phyloP scores from a whole-genome alignment of 352 stramenopile genomes.

The Stephanocyclus meneghinianus region DNA sequence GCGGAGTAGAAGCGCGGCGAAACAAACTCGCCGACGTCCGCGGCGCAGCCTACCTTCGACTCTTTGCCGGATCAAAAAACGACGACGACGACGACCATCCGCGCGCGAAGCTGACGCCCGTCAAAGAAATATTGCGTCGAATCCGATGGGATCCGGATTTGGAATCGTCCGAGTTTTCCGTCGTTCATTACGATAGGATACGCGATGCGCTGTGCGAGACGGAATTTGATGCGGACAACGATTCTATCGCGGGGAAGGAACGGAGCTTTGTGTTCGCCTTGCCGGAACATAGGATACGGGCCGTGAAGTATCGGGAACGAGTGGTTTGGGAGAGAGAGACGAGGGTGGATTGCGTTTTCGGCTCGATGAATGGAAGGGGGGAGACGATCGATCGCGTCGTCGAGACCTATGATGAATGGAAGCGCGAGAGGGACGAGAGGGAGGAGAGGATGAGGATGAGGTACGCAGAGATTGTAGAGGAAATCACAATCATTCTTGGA shows the following conservation, averaged over 20 bases:
- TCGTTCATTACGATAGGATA: slow-evolving; percentile 78
- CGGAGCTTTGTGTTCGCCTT: slow-evolving; percentile 63
- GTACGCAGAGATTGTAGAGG: slow-evolving; percentile 50
- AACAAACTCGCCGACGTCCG: slow-evolving; percentile 70
- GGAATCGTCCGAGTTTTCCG: slow-evolving; percentile 53
- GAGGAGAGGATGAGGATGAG: slow-evolving; percentile 45
- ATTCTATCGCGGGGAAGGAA: slow-evolving; percentile 61
- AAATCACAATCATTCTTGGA: slow-evolving; percentile 52
- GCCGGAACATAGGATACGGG: slow-evolving; percentile 77
- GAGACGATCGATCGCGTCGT: slow-evolving; percentile 71
- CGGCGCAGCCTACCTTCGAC: slow-evolving; percentile 62
- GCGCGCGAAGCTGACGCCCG: slow-evolving; percentile 50
- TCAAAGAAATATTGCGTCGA: slow-evolving; percentile 69
- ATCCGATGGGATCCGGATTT: slow-evolving; percentile 77
- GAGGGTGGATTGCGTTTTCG: slow-evolving; percentile 70
- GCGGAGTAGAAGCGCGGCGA: slow-evolving; percentile 67
- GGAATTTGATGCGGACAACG: slow-evolving; percentile 68
- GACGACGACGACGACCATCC: no score
- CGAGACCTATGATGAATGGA: slow-evolving; percentile 75
- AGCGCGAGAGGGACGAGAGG: slow-evolving; percentile 47
- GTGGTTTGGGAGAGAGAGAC: slow-evolving; percentile 75
- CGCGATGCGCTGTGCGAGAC: slow-evolving; percentile 63
- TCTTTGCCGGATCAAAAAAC: slow-evolving; percentile 46
- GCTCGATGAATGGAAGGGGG: slow-evolving; percentile 52
- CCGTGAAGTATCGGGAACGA: slow-evolving; percentile 72